These are phyloP conservation scores for Cytospora leucostoma DNA, from an alignment of 2,329 filamentous ascomycete genomes.

Conservation along the genomic window DNA sequence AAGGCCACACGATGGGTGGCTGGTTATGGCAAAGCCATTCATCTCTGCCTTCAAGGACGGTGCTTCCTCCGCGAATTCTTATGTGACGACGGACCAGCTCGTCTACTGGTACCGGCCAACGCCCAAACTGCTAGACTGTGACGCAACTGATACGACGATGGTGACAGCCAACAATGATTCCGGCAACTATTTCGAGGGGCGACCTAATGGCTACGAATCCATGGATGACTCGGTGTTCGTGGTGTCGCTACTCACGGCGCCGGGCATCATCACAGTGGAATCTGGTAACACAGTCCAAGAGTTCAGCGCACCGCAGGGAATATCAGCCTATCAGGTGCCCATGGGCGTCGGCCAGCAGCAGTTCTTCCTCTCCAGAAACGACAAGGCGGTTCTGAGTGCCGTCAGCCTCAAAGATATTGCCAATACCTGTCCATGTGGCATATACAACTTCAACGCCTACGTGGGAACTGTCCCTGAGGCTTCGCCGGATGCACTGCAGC, in stretches of 20 bases:
- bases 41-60: constrained; percentile 55
- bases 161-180: constrained; percentile 45
- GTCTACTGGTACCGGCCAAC: constrained; percentile 60
- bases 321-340: constrained; percentile 45
- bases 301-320: constrained; percentile 49
- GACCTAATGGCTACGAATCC: constrained; percentile 51
- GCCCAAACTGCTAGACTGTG: constrained; percentile 48
- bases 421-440: constrained; percentile 50
- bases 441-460: constrained; percentile 61
- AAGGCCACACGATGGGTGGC: constrained; percentile 51
- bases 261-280: constrained; percentile 46
- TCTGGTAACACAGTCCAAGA: constrained; percentile 46
- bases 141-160: constrained; percentile 53
- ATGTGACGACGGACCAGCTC: constrained; percentile 51
- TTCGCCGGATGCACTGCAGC: constrained; percentile 39
- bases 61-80: constrained; percentile 35
- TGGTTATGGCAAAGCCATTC: constrained; percentile 55
- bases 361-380: constrained; percentile 48
- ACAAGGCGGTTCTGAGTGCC: constrained; percentile 44
- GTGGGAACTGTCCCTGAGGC: constrained; percentile 51
- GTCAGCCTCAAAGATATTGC: constrained; percentile 53
- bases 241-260: constrained; percentile 50
- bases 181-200: constrained; percentile 55
- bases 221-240: constrained; percentile 54
- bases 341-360: constrained; percentile 51